Percentiles rank a stretch among this genome's conserved stretches.
phyloP scores from a whole-genome alignment of 441 rosid genomes.

The Erysimum cheiri region DNA sequence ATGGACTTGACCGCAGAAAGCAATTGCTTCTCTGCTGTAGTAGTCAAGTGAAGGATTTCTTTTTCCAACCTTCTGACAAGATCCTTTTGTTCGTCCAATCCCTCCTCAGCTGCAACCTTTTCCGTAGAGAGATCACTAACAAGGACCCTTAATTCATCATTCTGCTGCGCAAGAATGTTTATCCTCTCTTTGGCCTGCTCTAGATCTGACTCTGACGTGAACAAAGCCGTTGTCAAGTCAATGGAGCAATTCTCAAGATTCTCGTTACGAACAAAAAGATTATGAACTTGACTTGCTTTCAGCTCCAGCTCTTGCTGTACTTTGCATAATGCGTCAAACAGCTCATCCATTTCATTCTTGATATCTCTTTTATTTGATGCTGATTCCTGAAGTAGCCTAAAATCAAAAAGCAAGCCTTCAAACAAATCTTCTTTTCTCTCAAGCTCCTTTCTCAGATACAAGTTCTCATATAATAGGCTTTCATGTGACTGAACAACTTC shows the following conservation, averaged over 20 bases:
- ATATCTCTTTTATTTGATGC: constrained; percentile 71
- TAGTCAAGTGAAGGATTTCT: constrained; percentile 69
- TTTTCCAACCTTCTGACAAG: constrained; percentile 71
- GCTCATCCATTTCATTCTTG: constrained; percentile 76
- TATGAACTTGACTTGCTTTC: constrained; percentile 71
- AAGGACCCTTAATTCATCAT: constrained; percentile 68
- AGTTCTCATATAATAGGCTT: constrained; percentile 54
- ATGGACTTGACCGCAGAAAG: constrained; percentile 55
- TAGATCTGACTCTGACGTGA: constrained; percentile 55
- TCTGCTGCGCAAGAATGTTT: constrained; percentile 66
- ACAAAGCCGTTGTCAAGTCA: constrained; percentile 64
- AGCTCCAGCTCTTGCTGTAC: constrained; percentile 65
- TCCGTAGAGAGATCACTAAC: constrained; percentile 68
- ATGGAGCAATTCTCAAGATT: constrained; percentile 59
- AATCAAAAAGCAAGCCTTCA: constrained; percentile 93
- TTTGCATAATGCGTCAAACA: constrained; percentile 55
- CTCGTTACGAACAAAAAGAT: constrained; percentile 56
- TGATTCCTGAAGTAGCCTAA: constrained; percentile 88
- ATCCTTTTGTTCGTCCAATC: constrained; percentile 74
- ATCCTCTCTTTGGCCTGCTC: constrained; percentile 64
- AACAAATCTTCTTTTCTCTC: constrained; percentile 79
- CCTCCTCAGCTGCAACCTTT: constrained; percentile 77
- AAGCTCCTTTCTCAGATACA: constrained; percentile 72
- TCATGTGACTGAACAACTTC: constrained; percentile 43
- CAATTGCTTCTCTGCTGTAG: constrained; percentile 58